Base-by-base conservation (phyloP, 257 asterid species). In the Lycium barbarum region DNA sequence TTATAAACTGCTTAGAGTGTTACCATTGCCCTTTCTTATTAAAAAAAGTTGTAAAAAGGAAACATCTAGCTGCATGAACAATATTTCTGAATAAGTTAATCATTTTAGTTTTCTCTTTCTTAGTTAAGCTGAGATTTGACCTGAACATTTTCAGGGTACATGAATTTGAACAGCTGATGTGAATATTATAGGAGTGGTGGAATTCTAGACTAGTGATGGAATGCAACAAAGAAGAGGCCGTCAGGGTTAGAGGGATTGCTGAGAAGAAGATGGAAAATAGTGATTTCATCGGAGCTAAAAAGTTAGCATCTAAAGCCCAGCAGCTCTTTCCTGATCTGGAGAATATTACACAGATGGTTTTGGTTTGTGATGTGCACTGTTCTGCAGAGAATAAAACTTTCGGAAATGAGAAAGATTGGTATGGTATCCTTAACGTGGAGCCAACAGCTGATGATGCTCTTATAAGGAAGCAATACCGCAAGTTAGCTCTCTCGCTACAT, bases 321-420 rank as follows among this genome's bases (percentile, higher is more conserved):
- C 79, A 84, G 55, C 94, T 93, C 84, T 84, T 45, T 83, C 87
- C 90, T 20, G 87, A 86, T 62, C 83, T 91, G 17, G 88, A 88
- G 20, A 83, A 89, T 80, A 59, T 92, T 67, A 84, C 85, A 5
- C 91, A 86, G 79, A 86, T 92, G 86, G 87, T 90, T 68, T 84
- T 88, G 71, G 91, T 93, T 35, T 93, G 97, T 84, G 91, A 89
- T 38, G 96, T 93, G 81, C 94, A 90, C 83, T 90, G 91, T 84
- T 88, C 92, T 47, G 91, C 86, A 38, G 87, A 84, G 62, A 87
- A 84, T 6, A 88, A 38, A 82, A 66, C 66, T 15, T 43, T 66
- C 54, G 84, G 88, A 36, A 87, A 85, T 55, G 93, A 90, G 82
- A 88, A 79, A 20, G 92, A 92, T 63, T 93, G 94, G 96, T 93